Evolutionary conservation across 768 basidiomycete species (phyloP), one percentile per base, ranked within the genome.

Genomic region (Macrolepiota dolichaula): DNA sequence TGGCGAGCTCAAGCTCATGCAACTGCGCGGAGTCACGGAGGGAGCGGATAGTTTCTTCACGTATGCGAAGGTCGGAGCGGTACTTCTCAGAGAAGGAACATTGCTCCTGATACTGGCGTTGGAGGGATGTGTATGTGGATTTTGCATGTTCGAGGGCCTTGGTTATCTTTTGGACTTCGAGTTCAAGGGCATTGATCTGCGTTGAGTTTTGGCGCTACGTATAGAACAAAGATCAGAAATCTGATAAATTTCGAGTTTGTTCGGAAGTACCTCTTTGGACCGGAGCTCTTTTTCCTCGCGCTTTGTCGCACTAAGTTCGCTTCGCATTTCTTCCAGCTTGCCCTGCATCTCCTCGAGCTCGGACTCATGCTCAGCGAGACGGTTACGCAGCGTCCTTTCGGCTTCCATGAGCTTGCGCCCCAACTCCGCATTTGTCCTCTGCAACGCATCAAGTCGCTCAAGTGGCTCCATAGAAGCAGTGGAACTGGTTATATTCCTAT

Each of bases 231-330:
- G 11, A 57, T 61, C 37, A 49, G 25, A 3, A 55, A 37, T 46
- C 62, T 38, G 40, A 32, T 22, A 22, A 29, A 19, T 40, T 17
- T 47, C 13, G 53, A 55, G 60, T 15, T 49, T 62, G 59, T 38
- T 42, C 59, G 44, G 22, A 66, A 74, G 66, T 61, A 92, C 92
- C 79, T 97, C 96, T 72, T 95, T 96, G 12, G 83, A 79, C 49
- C 92, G 80, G 65, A 96, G 73, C 68, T 98, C 96, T 75, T 98
- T 97, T 73, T 98, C 95, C 67, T 98, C 94, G 42, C 92, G 83
- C 72, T 92, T 91, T 4, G 90, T 88, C 5, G 88, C 81, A 13
- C 79, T 86, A 7, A 97, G 77, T 72, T 97, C 96, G 12, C 78
- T 83, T 64, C 82, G 77, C 62, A 89, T 72, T 69, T 97, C 93